Base-by-base conservation (phyloP, 1,284 basidiomycete species). In the Austropuccinia psidii region DNA sequence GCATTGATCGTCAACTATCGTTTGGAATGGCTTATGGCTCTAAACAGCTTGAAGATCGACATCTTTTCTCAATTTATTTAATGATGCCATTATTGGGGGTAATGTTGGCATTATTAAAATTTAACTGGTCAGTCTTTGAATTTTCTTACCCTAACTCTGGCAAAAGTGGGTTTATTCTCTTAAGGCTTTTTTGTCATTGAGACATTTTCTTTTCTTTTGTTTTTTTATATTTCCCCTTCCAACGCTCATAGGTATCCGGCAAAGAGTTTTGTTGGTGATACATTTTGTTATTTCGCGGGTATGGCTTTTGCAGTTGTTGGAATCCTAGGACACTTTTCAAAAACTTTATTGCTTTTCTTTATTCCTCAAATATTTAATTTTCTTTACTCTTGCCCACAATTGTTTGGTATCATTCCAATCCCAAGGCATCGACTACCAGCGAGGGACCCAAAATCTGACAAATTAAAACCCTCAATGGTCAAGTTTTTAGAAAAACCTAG, bases 311-410 rank as follows among this genome's bases (percentile, higher is more conserved):
- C 94, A 0, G 93, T 94, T 17, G 93, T 95, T 39, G 93, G 92
- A 11, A 95, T 97, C 75, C 90, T 95, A 78, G 93, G 91, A 0
- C 96, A 99, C 81, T 98, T 96, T 81, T 92, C 91, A 70, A 99
- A 98, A 83, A 99, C 95, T 0, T 83, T 99, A 4, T 85, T 98
- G 62, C 84, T 98, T 33, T 98, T 99, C 85, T 98, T 98, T 84
- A 84, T 97, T 39, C 96, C 96, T 4, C 96, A 99, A 80, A 90
- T 97, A 76, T 91, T 98, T 86, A 98, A 99, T 81, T 99, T 99
- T 79, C 65, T 97, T 50, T 84, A 98, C 45, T 96, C 93, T 27
- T 91, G 89, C 77, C 96, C 96, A 3, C 96, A 99, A 80, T 83
- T 99, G 1, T 98, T 98, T 79, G 90, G 91, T 0, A 81, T 99